Percentiles rank a stretch among this genome's conserved stretches.
These are phyloP conservation scores for Ampelocalamus luodianensis DNA, from an alignment of 176 grass and related monocot genomes.

Conservation along the genomic window DNA sequence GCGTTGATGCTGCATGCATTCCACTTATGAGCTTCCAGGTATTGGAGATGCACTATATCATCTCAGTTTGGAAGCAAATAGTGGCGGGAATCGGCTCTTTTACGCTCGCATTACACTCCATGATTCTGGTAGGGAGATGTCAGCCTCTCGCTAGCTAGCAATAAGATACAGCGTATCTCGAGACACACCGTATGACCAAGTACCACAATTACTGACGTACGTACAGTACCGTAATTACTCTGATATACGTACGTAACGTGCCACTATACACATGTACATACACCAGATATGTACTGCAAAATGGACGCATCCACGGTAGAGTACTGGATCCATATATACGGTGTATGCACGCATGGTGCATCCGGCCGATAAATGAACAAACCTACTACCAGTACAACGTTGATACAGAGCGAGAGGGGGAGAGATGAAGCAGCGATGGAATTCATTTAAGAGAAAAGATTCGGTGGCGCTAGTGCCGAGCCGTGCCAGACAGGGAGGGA, in stretches of 20 bases:
- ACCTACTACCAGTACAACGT: background rate
- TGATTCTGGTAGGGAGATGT: background rate
- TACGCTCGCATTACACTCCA: background rate
- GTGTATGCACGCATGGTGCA: background rate
- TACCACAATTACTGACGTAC: slow-evolving; percentile 7
- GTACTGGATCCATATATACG: background rate
- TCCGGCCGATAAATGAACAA: slow-evolving; percentile 18
- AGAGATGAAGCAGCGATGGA: background rate
- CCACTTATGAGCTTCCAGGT: background rate
- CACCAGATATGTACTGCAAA: background rate
- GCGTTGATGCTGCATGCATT: background rate
- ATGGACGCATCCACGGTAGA: background rate
- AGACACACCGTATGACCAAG: background rate
- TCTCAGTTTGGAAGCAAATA: slow-evolving; percentile 25
- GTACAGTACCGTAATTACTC: background rate
- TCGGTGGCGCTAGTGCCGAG: background rate
- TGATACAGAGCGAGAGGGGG: background rate
- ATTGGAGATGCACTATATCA: background rate
- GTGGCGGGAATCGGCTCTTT: background rate
- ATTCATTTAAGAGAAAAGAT: slow-evolving; percentile 27
- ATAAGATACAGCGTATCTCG: background rate
- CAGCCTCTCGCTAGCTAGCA: background rate
- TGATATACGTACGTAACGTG: background rate
- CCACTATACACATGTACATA: background rate
- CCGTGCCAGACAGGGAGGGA: slow-evolving; percentile 5